Evolutionary conservation across 2,329 filamentous ascomycete genomes (phyloP), one percentile per base, ranked within the genome.

Genomic region (Magnaporthales sp.): DNA sequence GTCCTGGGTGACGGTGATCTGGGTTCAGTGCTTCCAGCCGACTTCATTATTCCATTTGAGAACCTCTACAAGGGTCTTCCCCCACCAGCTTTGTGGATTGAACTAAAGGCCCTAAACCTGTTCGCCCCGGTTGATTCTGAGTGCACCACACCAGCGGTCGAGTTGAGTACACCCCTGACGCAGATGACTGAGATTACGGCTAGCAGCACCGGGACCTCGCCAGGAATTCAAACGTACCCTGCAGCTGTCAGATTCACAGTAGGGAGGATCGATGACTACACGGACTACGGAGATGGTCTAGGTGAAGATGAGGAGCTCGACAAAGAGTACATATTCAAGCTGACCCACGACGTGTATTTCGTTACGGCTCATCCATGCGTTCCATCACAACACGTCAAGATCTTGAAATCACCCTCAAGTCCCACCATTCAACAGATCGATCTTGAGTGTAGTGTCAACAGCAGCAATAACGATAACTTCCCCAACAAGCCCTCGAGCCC

Each of bases 341-440:
- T 90, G 10, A 75, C 77, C 6, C 84, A 86, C 69, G 87, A 90
- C 67, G 80, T 89, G 26, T 84, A 83, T 70, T 90, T 90, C 72
- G 84, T 89, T 22, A 89, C 88, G 0, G 86, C 86, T 0, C 86
- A 89, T 70, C 88, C 88, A 0, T 90, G 88, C 70, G 81, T 84
- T 5, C 82, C 84, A 1, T 86, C 85, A 1, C 80, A 80, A 64
- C 80, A 83, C 66, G 83, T 86, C 2, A 83, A 81, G 68, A 83
- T 88, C 66, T 72, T 89, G 64, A 86, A 84, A 72, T 86, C 85
- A 15, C 83, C 85, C 0, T 82, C 82, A 1, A 88, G 84, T 71
- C 85, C 86, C 24, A 85, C 83, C 1, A 85, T 86, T 65, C 84
- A 83, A 71, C 82, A 86, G 67, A 82, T 84, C 66, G 83, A 86